Base-by-base conservation (phyloP, 345 rosid species). In the Rhodamnia rubescens region DNA sequence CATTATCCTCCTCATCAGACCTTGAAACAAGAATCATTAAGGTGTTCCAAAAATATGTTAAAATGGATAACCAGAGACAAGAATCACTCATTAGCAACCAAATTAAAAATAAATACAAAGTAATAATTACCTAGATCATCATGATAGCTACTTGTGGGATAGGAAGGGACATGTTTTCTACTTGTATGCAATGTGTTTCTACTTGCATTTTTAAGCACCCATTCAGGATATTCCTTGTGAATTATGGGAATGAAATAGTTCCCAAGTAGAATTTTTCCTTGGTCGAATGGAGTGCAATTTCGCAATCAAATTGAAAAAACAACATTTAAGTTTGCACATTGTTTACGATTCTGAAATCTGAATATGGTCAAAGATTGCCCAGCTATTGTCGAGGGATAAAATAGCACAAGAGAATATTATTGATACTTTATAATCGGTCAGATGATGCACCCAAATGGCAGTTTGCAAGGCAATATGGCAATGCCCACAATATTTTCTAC, bases 1-100 rank as follows among this genome's bases (percentile, higher is more conserved):
- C 89, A 92, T 90, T 85, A 54, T 90, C 93, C 80, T 93, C 93
- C 26, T 93, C 93, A 83, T 89, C 89, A 85, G 91, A 91, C 59
- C 98, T 96, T 85, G 86, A 89, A 64, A 50, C 53, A 74, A 56
- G 47, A 82, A 89, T 42, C 87, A 89, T 57, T n/a, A 55, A 51
- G 52, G 47, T 42, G 55, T 32, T 59, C 47, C 80, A 36, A 20
- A 82, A n/a, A 44, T 82, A 53, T n/a, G 18, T 82, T 22, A 82
- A 53, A 36, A 53, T 82, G n/a, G 24, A 42, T 51, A 16, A 51
- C 26, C 58, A 82, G 5, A 22, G 36, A 74, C 47, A 11, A 53
- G 80, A 69, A 36, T 32, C 80, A 69, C 80, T 69, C 18, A 47
- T 20, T 69, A 24, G 24, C 40, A 69, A 69, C 12, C 80, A 69